Evolutionary conservation across 2,329 filamentous ascomycete genomes (phyloP), one percentile per base, ranked within the genome.

Genomic region (Pseudogymnoascus sp.): DNA sequence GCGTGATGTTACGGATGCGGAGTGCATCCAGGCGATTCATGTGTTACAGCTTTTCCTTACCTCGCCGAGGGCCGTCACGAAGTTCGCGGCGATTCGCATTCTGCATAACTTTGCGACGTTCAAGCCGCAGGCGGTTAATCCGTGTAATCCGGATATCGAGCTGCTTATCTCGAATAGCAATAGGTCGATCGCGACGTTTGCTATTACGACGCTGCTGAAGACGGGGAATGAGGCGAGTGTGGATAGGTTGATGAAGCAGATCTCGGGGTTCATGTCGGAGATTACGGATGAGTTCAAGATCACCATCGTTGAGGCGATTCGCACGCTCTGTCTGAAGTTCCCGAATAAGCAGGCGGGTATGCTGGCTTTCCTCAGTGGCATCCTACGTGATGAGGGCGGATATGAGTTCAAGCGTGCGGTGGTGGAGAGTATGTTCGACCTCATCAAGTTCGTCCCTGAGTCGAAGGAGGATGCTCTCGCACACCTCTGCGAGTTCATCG

Each of bases 201-300:
- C 95, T 67, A 97, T 99, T 69, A 99, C 95, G 1, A 99, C 95
- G 1, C 84, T 99, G 28, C 88, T 99, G 67, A 97, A 97, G 84
- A 99, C 95, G 9, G 95, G 95, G 65, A 99, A 97, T 73, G 95
- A 99, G 78, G 91, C 91, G 40, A 97, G 92, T 69, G 95, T 99
- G 49, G 95, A 99, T 75, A 88, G 95, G 61, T 79, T 99, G 68
- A 97, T 99, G 92, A 97, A 97, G 83, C 93, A 97, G 76, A 97
- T 99, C 66, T 92, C 91, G 23, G 89, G 90, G 40, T 97, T 99
- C 80, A 97, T 99, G 95, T 91, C 93, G 4, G 95, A 97, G 77
- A 97, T 97, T 68, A 97, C 93, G 5, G 95, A 99, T 73, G 95
- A 99, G 76, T 99, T 99, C 83, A 99, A 97, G 82, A 96, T 99